Percentiles rank a stretch among this genome's conserved stretches.
Conservation (phyloP, 2,329 filamentous ascomycete species). For the Gremmenia infestans region DNA sequence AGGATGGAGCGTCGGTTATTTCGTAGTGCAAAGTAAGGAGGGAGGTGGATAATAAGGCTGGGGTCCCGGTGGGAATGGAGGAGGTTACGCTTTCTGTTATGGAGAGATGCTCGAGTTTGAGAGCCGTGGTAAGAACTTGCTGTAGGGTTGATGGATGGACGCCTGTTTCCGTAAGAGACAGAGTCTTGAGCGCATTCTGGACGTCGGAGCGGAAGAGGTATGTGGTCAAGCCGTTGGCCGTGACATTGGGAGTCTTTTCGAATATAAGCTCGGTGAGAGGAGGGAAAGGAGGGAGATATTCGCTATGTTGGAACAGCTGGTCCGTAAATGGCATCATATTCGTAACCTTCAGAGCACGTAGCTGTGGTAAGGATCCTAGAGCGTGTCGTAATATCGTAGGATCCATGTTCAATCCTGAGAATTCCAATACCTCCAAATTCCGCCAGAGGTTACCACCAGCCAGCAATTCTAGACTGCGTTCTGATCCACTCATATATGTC, state of each 20-base stretch:
- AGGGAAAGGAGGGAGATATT: slow-evolving; percentile 67
- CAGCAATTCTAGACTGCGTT: slow-evolving; percentile 69
- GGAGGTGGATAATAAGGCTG: slow-evolving; percentile 62
- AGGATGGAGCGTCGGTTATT: slow-evolving; percentile 57
- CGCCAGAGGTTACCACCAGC: slow-evolving; percentile 62
- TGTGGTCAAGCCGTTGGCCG: slow-evolving; percentile 61
- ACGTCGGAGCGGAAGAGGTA: slow-evolving; percentile 62
- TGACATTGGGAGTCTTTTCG: slow-evolving; percentile 66
- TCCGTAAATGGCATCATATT: slow-evolving; percentile 69
- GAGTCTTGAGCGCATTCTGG: slow-evolving; percentile 55
- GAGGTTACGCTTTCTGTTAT: slow-evolving; percentile 51
- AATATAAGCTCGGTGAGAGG: slow-evolving; percentile 69
- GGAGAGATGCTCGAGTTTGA: slow-evolving; percentile 41
- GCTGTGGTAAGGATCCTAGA: slow-evolving; percentile 58
- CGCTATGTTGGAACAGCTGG: slow-evolving; percentile 63
- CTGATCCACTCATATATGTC: slow-evolving; percentile 74
- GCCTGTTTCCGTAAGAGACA: slow-evolving; percentile 69
- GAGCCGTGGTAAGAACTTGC: slow-evolving; percentile 37
- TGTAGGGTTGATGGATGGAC: slow-evolving; percentile 47
- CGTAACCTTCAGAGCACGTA: slow-evolving; percentile 71
- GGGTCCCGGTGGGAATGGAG: slow-evolving; percentile 53
- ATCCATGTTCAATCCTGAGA: slow-evolving; percentile 64
- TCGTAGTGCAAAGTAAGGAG: slow-evolving; percentile 77
- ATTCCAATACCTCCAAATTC: slow-evolving; percentile 67
- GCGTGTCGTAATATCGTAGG: slow-evolving; percentile 65